phyloP scores from a whole-genome alignment of 208 protist species.

The Angomonas desouzai region DNA sequence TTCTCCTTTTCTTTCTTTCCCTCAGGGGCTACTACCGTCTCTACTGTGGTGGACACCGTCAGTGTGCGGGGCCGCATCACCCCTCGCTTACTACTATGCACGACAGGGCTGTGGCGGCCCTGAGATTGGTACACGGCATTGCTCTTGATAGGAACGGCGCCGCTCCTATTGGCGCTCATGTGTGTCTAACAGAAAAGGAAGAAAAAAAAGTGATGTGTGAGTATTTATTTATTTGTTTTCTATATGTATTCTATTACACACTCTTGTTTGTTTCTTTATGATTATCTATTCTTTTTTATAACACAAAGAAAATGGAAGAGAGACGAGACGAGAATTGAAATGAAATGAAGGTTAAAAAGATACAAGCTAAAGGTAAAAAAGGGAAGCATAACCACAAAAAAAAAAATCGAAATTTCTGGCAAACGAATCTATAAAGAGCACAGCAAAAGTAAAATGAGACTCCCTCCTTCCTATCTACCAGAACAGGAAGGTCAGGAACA shows the following conservation, averaged over 20 bases:
- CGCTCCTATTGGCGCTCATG: background rate
- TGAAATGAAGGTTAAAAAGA: background rate
- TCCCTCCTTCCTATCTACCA: slow-evolving; percentile 25
- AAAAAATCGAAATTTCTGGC: too few relatives aligned
- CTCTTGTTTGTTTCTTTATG: slow-evolving; percentile 7
- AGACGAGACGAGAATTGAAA: too few relatives aligned
- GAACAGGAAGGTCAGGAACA: slow-evolving; percentile 70
- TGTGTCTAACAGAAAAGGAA: background rate
- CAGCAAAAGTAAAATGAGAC: background rate
- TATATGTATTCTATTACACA: too few relatives aligned
- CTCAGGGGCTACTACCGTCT: background rate
- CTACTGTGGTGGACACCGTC: background rate
- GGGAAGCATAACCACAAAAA: slow-evolving; percentile 15
- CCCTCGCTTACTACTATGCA: slow-evolving; percentile 4
- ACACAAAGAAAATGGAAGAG: too few relatives aligned
- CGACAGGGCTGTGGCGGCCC: background rate
- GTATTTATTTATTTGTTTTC: slow-evolving; percentile 3
- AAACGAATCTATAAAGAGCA: slow-evolving; percentile 2
- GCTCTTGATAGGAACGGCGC: background rate
- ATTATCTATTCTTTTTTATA: too few relatives aligned
- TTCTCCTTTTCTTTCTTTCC: background rate
- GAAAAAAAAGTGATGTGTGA: background rate
- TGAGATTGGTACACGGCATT: slow-evolving; percentile 2
- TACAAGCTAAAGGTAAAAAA: background rate
- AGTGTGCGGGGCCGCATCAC: slow-evolving; percentile 1